These are phyloP conservation scores for Apiotrichum montevideense DNA, from an alignment of 1,284 basidiomycete species.

Conservation along the genomic window DNA sequence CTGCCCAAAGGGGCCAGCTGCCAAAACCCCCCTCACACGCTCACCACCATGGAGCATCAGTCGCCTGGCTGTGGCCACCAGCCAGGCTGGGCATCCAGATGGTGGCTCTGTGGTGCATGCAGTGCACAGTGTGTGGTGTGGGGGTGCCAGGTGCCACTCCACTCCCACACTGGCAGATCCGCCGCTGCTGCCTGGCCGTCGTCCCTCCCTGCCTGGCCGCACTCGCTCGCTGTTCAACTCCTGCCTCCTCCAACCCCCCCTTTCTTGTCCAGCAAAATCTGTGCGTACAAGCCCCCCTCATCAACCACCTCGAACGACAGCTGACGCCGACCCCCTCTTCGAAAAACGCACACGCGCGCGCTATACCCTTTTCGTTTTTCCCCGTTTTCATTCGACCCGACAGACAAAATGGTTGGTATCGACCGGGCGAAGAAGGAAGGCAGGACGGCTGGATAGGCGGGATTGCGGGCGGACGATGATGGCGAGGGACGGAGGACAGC, in stretches of 20 bases:
- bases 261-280: slow-evolving; percentile 12
- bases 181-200: no score
- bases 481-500: no score
- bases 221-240: not conserved
- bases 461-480: no score
- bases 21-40: no score
- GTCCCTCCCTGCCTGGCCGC: not conserved
- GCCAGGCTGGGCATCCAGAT: no score
- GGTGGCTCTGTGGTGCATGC: no score
- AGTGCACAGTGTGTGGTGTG: no score
- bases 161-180: no score
- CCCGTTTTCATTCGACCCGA: not conserved
- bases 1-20: not conserved
- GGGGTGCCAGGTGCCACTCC: no score
- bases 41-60: no score
- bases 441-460: not conserved
- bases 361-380: not conserved
- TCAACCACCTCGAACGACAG: not conserved
- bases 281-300: slow-evolving; percentile 3
- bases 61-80: no score
- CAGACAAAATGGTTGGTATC: slow-evolving; percentile 14
- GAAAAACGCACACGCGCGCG: not conserved
- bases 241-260: not conserved
- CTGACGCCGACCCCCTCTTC: not conserved
- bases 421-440: no score